Conservation (phyloP, 2,329 filamentous ascomycete genomes). For the Colletotrichum lindemuthianum region DNA sequence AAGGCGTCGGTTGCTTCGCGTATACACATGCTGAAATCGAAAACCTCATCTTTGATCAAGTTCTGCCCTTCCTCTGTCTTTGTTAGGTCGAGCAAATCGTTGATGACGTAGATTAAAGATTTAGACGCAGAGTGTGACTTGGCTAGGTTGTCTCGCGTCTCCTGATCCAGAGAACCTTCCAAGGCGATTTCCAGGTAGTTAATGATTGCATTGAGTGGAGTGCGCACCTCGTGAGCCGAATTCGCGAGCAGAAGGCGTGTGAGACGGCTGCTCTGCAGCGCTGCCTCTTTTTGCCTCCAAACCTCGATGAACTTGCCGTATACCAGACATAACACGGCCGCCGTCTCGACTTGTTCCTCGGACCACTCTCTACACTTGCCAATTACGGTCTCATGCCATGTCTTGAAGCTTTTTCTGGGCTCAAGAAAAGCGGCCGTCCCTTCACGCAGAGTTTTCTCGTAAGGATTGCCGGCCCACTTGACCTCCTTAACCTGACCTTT, state of each 20-base stretch:
- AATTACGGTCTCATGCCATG: conserved; percentile 82
- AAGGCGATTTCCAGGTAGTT: conserved; percentile 93
- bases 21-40: conserved; percentile 77
- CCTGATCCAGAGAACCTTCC: conserved; percentile 80
- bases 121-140: conserved; percentile 92
- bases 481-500: conserved; percentile 78
- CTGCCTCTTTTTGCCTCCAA: conserved; percentile 90
- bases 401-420: conserved; percentile 81
- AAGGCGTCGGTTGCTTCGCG: conserved; percentile 83
- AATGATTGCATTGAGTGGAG: conserved; percentile 91
- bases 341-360: conserved; percentile 89
- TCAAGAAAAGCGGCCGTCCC: conserved; percentile 80
- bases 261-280: conserved; percentile 82
- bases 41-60: conserved; percentile 82
- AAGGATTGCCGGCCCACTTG: conserved; percentile 88
- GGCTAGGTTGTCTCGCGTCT: conserved; percentile 85
- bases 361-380: conserved; percentile 89
- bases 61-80: conserved; percentile 86
- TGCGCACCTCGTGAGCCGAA: conserved; percentile 91
- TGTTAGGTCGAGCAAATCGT: conserved; percentile 87
- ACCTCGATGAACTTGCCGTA: conserved; percentile 93
- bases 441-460: conserved; percentile 79
- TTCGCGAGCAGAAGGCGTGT: conserved; percentile 84
- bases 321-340: conserved; percentile 85
- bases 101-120: conserved; percentile 92